phyloP scores from a whole-genome alignment of 2,329 filamentous ascomycete species.

The Fusarium humuli region DNA sequence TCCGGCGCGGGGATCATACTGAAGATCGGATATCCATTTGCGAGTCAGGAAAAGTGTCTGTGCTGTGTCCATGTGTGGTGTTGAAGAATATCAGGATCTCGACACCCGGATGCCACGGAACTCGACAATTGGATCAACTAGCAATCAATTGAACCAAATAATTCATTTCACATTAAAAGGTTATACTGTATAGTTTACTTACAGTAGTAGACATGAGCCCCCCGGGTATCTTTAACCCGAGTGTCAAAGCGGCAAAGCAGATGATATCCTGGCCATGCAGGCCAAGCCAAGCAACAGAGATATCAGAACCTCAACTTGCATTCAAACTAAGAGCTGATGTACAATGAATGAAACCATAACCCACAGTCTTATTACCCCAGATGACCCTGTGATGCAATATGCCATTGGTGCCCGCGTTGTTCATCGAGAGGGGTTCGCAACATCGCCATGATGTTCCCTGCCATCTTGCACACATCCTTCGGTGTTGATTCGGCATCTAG shows the following conservation, averaged over 20 bases:
- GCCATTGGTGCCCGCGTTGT: constrained; percentile 45
- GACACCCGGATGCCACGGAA: constrained; percentile 17
- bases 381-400: constrained; percentile 29
- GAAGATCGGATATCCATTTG: constrained; percentile 14
- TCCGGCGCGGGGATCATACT: constrained; percentile 22
- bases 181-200: background rate
- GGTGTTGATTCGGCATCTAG: constrained; percentile 42
- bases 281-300: constrained; percentile 26
- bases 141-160: background rate
- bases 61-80: background rate
- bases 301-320: background rate
- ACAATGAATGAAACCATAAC: constrained; percentile 34
- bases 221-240: constrained; percentile 15
- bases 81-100: background rate
- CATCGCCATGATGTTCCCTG: constrained; percentile 26
- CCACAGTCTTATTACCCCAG: constrained; percentile 23
- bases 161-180: fast-evolving
- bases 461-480: constrained; percentile 17
- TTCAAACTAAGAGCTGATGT: constrained; percentile 19
- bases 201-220: background rate
- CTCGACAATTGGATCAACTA: background rate
- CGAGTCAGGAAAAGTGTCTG: background rate
- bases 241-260: constrained; percentile 25
- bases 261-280: constrained; percentile 32
- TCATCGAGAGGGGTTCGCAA: constrained; percentile 35